Conservation (phyloP, 176 grass and related monocot genomes). For the Aegilops bicornis region DNA sequence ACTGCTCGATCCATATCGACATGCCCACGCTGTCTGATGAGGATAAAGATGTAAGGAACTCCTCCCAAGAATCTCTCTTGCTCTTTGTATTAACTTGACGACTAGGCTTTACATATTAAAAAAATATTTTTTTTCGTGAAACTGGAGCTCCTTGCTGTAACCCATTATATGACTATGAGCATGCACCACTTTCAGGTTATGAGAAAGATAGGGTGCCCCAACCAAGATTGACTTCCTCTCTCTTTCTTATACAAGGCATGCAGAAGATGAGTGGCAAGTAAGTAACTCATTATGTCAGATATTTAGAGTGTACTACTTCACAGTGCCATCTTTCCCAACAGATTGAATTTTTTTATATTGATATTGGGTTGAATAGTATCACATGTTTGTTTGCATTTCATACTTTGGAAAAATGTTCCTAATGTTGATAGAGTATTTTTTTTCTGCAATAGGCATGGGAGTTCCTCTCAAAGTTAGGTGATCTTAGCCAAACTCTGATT, state of each 20-base stretch:
- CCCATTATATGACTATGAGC: background rate
- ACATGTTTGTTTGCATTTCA: background rate
- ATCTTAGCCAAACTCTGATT: slow-evolving; percentile 58
- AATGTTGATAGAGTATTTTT: background rate
- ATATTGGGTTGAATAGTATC: background rate
- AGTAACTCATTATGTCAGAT: too few species aligned
- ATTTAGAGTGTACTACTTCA: too few species aligned
- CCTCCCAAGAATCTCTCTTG: background rate
- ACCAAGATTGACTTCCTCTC: slow-evolving; percentile 90
- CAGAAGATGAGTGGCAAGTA: too few species aligned
- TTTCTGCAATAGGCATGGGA: slow-evolving; percentile 48
- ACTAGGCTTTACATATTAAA: background rate
- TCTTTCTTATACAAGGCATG: too few species aligned
- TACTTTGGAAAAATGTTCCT: slow-evolving; percentile 9
- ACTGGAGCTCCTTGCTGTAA: background rate
- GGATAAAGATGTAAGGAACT: background rate
- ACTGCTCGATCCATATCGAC: slow-evolving; percentile 87
- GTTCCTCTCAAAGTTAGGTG: slow-evolving; percentile 78
- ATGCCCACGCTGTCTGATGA: slow-evolving; percentile 56
- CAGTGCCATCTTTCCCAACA: background rate
- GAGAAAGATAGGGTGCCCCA: slow-evolving; percentile 74
- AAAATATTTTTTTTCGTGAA: background rate
- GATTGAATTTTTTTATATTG: too few species aligned
- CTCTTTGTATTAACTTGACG: background rate
- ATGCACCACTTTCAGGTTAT: slow-evolving; percentile 64